Evolutionary conservation across 2,329 filamentous ascomycete species (phyloP).

Genomic region (Neocatenulostroma microsporum): DNA sequence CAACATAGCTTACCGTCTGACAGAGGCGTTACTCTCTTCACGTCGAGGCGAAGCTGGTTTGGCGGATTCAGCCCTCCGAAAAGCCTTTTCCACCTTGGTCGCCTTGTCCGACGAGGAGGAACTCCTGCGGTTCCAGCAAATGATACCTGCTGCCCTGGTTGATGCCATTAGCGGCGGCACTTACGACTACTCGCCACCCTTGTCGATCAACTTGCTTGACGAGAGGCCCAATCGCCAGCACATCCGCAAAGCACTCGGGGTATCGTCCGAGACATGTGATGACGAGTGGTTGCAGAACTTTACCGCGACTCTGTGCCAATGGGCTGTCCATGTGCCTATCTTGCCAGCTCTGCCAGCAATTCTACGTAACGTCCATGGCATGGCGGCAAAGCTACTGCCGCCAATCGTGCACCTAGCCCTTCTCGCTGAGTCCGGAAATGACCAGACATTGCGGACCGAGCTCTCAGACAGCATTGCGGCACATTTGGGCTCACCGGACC

Average conservation of each 20-base stretch:
- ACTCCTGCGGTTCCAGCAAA: constrained; percentile 21
- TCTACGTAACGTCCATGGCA: constrained; percentile 55
- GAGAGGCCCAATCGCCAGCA: neutral
- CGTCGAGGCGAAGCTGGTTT: constrained; percentile 36
- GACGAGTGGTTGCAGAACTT: constrained; percentile 21
- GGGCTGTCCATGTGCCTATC: constrained; percentile 56
- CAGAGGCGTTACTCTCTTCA: constrained; percentile 16
- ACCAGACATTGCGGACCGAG: constrained; percentile 50
- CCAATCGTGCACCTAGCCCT: constrained; percentile 71
- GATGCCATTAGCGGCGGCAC: constrained; percentile 18
- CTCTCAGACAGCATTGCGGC: constrained; percentile 59
- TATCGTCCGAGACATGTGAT: constrained; percentile 8
- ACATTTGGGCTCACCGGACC: constrained; percentile 51
- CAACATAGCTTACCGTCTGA: constrained; percentile 30
- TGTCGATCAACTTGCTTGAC: constrained; percentile 1
- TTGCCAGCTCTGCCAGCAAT: constrained; percentile 61
- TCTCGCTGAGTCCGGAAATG: constrained; percentile 55
- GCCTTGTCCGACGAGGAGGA: constrained; percentile 17
- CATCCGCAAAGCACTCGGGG: constrained; percentile 15
- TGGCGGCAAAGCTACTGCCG: constrained; percentile 69
- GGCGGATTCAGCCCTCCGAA: constrained; percentile 34
- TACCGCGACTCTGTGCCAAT: constrained; percentile 37
- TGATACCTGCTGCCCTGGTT: constrained; percentile 20
- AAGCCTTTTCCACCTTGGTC: constrained; percentile 15
- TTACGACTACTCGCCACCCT: constrained; percentile 21